Percentiles rank a stretch among this genome's conserved stretches.
phyloP scores from a whole-genome alignment of 1,139 yeast genomes.

The Yamadazyma pseudoaaseri region DNA sequence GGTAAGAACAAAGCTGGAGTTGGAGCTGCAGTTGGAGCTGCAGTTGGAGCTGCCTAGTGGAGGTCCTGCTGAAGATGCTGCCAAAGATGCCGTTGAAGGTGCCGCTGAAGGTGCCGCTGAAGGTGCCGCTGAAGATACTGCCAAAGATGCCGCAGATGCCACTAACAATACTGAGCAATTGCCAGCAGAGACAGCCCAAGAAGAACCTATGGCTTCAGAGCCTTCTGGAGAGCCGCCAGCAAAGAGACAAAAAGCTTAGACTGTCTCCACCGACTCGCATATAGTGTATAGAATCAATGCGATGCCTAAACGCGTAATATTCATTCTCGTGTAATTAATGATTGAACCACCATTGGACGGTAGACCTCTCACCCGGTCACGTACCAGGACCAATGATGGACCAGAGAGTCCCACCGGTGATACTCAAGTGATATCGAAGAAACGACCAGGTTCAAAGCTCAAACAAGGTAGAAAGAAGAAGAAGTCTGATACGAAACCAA shows the following conservation, averaged over 20 bases:
- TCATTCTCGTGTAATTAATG: no score
- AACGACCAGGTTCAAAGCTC: not conserved
- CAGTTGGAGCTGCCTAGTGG: no score
- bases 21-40: conserved; percentile 3
- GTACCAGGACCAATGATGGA: conserved; percentile 1
- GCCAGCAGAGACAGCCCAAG: no score
- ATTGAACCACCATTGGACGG: conserved; percentile 6
- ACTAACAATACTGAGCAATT: no score
- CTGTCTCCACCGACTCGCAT: no score
- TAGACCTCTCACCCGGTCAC: conserved; percentile 6
- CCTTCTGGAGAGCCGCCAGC: no score
- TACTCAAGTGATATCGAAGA: not conserved
- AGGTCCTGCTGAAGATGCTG: conserved; percentile 2
- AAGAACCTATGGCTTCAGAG: no score
- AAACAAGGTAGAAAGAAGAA: not conserved
- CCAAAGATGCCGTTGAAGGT: not conserved
- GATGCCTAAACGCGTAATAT: no score
- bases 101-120: conserved; percentile 1
- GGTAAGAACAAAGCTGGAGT: conserved; percentile 8
- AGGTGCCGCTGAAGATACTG: conserved; percentile 6
- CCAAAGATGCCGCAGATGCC: no score
- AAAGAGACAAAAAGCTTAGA: no score
- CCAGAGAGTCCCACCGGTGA: not conserved
- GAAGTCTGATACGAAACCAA: not conserved
- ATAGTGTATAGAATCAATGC: no score